phyloP scores from a whole-genome alignment of 805 yeast species.

The Zygosaccharomyces bailii region DNA sequence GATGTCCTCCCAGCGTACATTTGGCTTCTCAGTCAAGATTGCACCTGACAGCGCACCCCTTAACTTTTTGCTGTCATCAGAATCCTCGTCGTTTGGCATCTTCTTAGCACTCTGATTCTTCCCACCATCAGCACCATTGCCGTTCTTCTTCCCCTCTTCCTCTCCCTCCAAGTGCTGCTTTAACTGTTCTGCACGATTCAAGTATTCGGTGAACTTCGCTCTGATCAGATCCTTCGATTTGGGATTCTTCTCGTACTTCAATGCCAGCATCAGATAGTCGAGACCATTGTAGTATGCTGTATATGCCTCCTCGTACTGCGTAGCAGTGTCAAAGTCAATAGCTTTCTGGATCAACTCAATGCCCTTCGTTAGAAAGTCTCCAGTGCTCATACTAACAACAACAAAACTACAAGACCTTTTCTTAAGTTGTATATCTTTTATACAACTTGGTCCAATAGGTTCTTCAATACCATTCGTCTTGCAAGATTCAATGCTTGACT shows the following conservation, averaged over 20 bases:
- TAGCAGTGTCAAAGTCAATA: slow-evolving; percentile 87
- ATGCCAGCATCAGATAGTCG: slow-evolving; percentile 92
- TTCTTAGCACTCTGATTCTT: slow-evolving; percentile 47
- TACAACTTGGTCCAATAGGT: not conserved
- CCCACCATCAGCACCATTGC: slow-evolving; percentile 46
- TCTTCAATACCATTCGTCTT: not conserved
- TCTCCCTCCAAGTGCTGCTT: slow-evolving; percentile 80
- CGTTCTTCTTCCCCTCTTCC: slow-evolving; percentile 52
- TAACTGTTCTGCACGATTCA: slow-evolving; percentile 89
- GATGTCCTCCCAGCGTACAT: slow-evolving; percentile 90
- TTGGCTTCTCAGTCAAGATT: slow-evolving; percentile 85
- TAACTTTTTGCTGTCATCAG: slow-evolving; percentile 80
- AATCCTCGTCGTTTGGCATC: slow-evolving; percentile 66
- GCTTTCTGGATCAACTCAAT: slow-evolving; percentile 92
- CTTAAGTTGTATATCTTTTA: not conserved
- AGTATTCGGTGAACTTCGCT: slow-evolving; percentile 84
- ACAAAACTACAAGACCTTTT: slow-evolving; percentile 2
- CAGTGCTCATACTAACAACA: slow-evolving; percentile 40
- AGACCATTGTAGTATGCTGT: slow-evolving; percentile 87
- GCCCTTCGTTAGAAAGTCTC: slow-evolving; percentile 89
- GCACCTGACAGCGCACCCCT: slow-evolving; percentile 91
- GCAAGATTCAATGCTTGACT: not conserved
- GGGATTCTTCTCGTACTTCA: slow-evolving; percentile 90
- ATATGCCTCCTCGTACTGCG: slow-evolving; percentile 90
- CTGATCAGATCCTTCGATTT: slow-evolving; percentile 84